Evolutionary conservation across 345 rosid species (phyloP), one percentile per base, ranked within the genome.

Genomic region (Pistacia integerrima): DNA sequence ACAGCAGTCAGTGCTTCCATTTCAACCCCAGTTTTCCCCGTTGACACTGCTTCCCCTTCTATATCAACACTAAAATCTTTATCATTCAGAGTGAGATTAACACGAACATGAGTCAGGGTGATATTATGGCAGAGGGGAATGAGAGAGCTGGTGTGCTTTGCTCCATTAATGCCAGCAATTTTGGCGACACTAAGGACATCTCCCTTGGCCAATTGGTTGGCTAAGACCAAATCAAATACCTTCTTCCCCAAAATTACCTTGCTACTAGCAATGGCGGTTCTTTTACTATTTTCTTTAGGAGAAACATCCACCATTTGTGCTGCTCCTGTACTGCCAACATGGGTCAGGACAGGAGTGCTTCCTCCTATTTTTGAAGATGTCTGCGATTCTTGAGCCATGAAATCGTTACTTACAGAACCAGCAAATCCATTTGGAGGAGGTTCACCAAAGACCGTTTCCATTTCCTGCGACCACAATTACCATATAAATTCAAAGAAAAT

Each of bases 241-340:
- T 72, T 79, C 78, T 85, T 82, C 6, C 97, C 99, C 9, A 96
- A 75, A 75, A 84, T 51, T 11, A 96, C 97, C 84, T 89, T 93
- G 84, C 98, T 89, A 38, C 81, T 90, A 59, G 99, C 97, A 46
- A 80, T 64, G 57, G 98, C 98, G 20, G 85, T 89, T 86, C 98
- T 87, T 67, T 83, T 90, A 60, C 82, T 91, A 67, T 61, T 69
- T 73, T 82, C 87, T 73, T 96, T 96, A 18, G 89, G 85, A 58
- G 97, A 93, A 77, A 92, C 99, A 82, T 96, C 95, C 75, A 96
- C 97, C 99, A 93, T 96, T 77, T 90, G 91, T 11, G 98, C 98
- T 82, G 91, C 96, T 62, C 98, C 95, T 1, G 81, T 49, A 68
- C 78, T 55, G 22, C 90, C 90, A 30, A 91, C 77, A 57, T 93